phyloP scores from a whole-genome alignment of 169 alveolate species.

The Theileria annulata region DNA sequence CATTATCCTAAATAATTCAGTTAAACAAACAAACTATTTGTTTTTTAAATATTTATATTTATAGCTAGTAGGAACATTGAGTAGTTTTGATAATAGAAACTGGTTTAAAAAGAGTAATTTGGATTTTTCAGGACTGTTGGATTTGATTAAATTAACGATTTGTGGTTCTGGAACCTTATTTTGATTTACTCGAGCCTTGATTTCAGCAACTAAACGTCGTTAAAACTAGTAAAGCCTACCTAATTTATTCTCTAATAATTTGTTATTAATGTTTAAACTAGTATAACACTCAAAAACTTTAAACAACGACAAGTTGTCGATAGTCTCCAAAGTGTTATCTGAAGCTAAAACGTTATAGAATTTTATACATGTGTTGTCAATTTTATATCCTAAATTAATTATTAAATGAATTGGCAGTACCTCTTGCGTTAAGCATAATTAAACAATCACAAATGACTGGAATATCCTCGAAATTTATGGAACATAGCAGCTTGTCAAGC shows the following conservation, averaged over 20 bases:
- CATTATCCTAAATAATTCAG: background rate
- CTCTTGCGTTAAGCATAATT: slow-evolving; percentile 22
- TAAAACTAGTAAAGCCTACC: slow-evolving; percentile 1
- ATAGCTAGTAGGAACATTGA: background rate
- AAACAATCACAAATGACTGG: slow-evolving; percentile 34
- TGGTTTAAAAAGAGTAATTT: slow-evolving; percentile 10
- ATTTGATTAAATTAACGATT: background rate
- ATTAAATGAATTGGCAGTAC: slow-evolving; percentile 14
- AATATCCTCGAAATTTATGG: slow-evolving; percentile 7
- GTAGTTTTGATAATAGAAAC: background rate
- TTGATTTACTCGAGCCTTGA: slow-evolving; percentile 3
- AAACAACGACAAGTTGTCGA: background rate
- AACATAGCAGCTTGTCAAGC: slow-evolving; percentile 40
- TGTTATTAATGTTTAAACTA: slow-evolving; percentile 15
- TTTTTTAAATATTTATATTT: background rate
- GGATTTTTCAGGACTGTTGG: slow-evolving; percentile 8
- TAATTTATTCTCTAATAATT: background rate
- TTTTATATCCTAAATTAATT: slow-evolving; percentile 20
- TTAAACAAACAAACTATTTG: background rate
- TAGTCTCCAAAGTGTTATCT: background rate
- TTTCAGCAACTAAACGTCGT: slow-evolving; percentile 2
- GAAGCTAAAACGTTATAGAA: slow-evolving; percentile 10
- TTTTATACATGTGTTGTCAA: slow-evolving; percentile 15
- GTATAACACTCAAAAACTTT: slow-evolving; percentile 13
- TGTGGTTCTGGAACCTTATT: background rate